Percentiles rank a stretch among this genome's conserved stretches.
These are phyloP conservation scores for Kluyveromyces marxianus DNA, from an alignment of 1,139 yeast species.

Conservation along the genomic window DNA sequence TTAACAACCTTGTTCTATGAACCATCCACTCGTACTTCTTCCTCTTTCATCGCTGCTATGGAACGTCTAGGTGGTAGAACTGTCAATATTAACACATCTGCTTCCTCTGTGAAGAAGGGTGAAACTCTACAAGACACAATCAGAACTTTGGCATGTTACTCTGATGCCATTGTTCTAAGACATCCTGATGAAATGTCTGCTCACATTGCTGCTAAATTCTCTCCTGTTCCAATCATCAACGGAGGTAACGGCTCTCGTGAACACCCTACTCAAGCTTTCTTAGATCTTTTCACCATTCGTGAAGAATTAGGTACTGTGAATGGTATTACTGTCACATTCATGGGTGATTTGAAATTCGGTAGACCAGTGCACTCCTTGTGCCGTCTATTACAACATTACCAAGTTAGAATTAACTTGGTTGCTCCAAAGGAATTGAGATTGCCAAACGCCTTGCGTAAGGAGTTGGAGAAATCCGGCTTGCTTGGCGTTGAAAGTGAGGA, in stretches of 20 bases:
- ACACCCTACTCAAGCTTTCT: constrained; percentile 97
- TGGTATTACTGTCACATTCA: constrained; percentile 94
- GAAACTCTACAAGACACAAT: constrained; percentile 97
- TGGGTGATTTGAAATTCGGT: constrained; percentile 98
- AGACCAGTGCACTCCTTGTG: constrained; percentile 98
- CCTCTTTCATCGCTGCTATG: constrained; percentile 99
- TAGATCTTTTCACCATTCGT: constrained; percentile 95
- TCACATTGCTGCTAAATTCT: constrained; percentile 88
- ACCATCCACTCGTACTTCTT: constrained; percentile 94
- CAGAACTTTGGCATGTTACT: constrained; percentile 88
- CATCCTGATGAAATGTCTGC: constrained; percentile 93
- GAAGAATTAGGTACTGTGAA: constrained; percentile 98
- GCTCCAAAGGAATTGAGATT: constrained; percentile 81
- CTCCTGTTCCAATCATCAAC: constrained; percentile 94
- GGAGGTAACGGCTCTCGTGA: constrained; percentile 98
- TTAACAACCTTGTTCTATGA: constrained; percentile 95
- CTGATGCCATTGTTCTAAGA: constrained; percentile 95
- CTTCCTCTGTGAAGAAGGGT: constrained; percentile 95
- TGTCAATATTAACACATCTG: constrained; percentile 71
- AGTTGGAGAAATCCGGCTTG: constrained; percentile 60
- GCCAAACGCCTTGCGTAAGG: constrained; percentile 64
- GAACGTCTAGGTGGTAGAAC: constrained; percentile 99
- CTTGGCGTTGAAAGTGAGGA: constrained; percentile 63
- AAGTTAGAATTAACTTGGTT: constrained; percentile 87
- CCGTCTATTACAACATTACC: constrained; percentile 83